Conservation (phyloP, 768 basidiomycete species). For the Clitopilus hobsonii region DNA sequence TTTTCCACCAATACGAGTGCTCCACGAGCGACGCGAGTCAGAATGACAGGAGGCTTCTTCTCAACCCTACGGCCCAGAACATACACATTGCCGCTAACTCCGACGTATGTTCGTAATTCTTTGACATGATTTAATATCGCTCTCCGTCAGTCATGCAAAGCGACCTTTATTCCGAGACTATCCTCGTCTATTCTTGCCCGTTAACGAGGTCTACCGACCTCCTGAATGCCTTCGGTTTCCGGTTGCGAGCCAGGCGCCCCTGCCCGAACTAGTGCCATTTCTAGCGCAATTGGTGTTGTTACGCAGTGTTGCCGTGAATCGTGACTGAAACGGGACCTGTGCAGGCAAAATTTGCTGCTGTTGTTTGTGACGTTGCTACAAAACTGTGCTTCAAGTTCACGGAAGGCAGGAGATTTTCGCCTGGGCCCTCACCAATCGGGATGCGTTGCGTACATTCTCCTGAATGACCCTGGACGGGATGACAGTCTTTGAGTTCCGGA, state of each 20-base stretch:
- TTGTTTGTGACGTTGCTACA: too few relatives aligned
- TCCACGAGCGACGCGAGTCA: background rate
- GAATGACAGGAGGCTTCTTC: background rate
- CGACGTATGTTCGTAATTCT: background rate
- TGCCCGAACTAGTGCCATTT: background rate
- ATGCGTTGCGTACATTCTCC: background rate
- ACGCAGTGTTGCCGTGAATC: background rate
- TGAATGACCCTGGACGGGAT: background rate
- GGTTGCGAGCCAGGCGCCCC: background rate
- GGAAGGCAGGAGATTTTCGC: background rate
- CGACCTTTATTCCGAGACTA: background rate
- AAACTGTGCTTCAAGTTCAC: background rate
- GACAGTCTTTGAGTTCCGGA: background rate
- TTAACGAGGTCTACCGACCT: background rate
- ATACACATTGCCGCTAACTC: background rate
- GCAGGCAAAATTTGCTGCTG: too few relatives aligned
- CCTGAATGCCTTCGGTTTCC: background rate
- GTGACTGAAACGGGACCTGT: too few relatives aligned
- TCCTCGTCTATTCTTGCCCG: background rate
- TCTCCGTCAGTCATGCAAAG: background rate
- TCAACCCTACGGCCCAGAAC: background rate
- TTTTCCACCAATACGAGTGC: background rate
- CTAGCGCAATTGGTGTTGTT: background rate
- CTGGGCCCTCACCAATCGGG: background rate
- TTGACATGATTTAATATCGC: background rate